phyloP scores from a whole-genome alignment of 2,329 filamentous ascomycete genomes.

The Elsinoe necatrix region DNA sequence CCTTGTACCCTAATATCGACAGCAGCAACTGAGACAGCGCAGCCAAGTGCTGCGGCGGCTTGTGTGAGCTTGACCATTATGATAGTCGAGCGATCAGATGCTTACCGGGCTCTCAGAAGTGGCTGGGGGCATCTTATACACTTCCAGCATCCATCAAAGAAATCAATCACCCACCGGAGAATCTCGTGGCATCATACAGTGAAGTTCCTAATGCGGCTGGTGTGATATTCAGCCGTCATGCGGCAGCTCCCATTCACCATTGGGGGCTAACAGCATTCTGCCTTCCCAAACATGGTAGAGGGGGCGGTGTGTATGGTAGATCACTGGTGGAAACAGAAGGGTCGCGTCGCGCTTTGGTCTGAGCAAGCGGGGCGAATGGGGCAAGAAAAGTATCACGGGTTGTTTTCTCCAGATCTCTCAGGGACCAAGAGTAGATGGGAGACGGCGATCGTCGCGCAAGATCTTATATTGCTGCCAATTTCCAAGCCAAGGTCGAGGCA shows the following conservation, averaged over 20 bases:
- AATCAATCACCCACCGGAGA: conserved; percentile 1
- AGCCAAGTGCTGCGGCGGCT: conserved; percentile 5
- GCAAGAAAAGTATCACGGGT: background rate
- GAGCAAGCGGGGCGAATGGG: background rate
- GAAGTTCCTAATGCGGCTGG: conserved; percentile 10
- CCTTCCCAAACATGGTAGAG: background rate
- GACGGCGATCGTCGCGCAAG: background rate
- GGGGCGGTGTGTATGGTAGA: background rate
- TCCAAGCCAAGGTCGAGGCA: background rate
- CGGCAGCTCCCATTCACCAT: background rate
- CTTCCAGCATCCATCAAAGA: background rate
- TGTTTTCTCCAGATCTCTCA: conserved; percentile 6
- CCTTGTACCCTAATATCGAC: conserved; percentile 23
- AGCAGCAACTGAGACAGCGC: conserved; percentile 15
- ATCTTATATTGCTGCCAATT: conserved; percentile 4
- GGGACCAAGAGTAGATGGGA: background rate
- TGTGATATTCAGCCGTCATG: background rate
- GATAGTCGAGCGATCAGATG: background rate
- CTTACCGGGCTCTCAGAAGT: background rate
- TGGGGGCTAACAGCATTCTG: conserved; percentile 1
- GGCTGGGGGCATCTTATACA: background rate
- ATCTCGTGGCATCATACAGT: background rate
- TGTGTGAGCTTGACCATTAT: conserved; percentile 12
- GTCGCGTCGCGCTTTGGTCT: background rate
- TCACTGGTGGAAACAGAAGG: background rate